Evolutionary conservation across 305 asterid species (phyloP), one percentile per base, ranked within the genome.

Genomic region (Fraxinus ornus): DNA sequence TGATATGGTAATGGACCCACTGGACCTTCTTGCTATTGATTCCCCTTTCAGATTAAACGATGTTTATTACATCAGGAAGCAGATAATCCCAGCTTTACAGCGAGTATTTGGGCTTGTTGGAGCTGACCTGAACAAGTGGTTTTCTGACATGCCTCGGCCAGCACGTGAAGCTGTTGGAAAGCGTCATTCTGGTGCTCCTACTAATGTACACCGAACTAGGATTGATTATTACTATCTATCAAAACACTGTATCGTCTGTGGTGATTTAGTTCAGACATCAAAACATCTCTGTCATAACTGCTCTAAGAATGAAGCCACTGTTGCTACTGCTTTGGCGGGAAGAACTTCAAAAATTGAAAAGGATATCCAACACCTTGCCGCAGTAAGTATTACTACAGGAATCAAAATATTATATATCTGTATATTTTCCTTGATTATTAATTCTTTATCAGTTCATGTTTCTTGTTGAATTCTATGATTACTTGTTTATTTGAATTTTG

Each of bases 1-100:
- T 81, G 99, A 96, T 85, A 90, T 94, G 93, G 99, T 96, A 83
- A 94, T 94, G 86, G 97, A 94, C 79, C 99, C 99, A 66, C 87
- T 89, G 75, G 97, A 94, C 66, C 90, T 94, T 78, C 86, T 96
- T 73, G 89, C 91, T 24, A 76, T 94, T 47, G 90, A 91, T 90
- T 96, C 99, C 83, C 92, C 95, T 82, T 90, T 90, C 88, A 89
- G 99, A 82, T 86, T 96, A 85, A 96, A 96, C 24, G 98, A 93
- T 80, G 81, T 86, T 47, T 96, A 96, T 82, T 96, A 96, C 89
- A 96, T 96, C 79, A 90, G 85, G 84, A 96, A 96, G 85, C 99
- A 96, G 92, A 96, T 96, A 73, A 92, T 96, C 84, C 98, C 99
- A 55, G 97, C 97, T 78, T 78, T 94, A 76, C 98, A 94, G 87